Base-by-base conservation (phyloP, 225 moss, liverwort and hornwort genomes). In the Pseudisothecium myosuroides region DNA sequence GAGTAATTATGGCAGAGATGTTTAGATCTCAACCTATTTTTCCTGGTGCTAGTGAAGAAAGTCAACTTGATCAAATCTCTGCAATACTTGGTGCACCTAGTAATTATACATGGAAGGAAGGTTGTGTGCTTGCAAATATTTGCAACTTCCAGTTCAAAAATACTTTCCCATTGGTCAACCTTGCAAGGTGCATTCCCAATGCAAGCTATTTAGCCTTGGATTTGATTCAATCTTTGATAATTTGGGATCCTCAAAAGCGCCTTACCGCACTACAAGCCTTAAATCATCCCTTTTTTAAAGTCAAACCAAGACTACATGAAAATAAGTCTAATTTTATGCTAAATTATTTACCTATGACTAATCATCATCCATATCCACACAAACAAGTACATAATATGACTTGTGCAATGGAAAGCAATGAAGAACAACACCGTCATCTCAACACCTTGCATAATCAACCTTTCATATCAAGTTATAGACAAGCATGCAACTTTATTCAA, bases 1-100 rank as follows among this genome's bases (percentile, higher is more conserved):
- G 95, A 54, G 94, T 95, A 56, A 96, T 95, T 83, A 95, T 97
- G 90, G 94, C 93, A 23, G 95, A 97, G 86, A 89, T 97, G 90
- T 92, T 94, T 80, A 94, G 84, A 86, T 91, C 93, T 72, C 87
- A 59, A 63, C 94, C 96, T 10, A 84, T 96, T 21, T 96, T 96
- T 68, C 91, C 89, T 1, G 94, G 95, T 4, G 2, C 6, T 26
- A 87, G 54, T 81, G 75, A 80, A 45, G 7, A 9, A 17, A 73
- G 60, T 58, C 87, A 91, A 80, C 80, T 91, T 63, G 32, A 84
- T 43, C 83, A 29, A 36, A 91, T 91, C 17, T 89, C 52, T 23
- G 5, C 36, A 43, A 1, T 85, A 15, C 31, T 91, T 29, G 87
- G 87, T 50, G 60, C 89, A 68, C 85, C 89, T 14, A 0, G 85